These are phyloP conservation scores for Daldinia grandis DNA, from an alignment of 495 filamentous ascomycete species.

Conservation along the genomic window DNA sequence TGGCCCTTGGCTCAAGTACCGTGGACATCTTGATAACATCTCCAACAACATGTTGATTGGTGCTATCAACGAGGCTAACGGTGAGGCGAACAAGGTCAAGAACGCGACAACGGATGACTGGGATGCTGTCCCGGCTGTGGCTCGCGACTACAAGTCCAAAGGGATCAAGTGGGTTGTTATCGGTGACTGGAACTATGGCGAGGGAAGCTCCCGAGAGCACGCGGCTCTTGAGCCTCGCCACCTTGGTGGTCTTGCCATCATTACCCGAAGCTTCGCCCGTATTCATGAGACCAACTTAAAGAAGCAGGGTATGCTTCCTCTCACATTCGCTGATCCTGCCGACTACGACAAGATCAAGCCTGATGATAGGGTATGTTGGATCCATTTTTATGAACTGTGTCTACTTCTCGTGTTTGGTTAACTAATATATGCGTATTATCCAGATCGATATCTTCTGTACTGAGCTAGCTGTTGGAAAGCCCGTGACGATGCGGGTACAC, in stretches of 20 bases:
- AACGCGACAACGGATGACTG: slow-evolving; percentile 85
- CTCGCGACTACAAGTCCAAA: slow-evolving; percentile 98
- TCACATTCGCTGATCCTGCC: slow-evolving; percentile 91
- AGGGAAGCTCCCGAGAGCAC: slow-evolving; percentile 97
- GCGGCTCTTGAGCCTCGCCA: slow-evolving; percentile 97
- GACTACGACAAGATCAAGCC: slow-evolving; percentile 98
- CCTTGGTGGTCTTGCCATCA: slow-evolving; percentile 96
- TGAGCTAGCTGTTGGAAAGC: slow-evolving; percentile 91
- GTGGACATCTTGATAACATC: slow-evolving; percentile 99
- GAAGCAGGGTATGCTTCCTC: slow-evolving; percentile 99
- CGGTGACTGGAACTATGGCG: slow-evolving; percentile 99
- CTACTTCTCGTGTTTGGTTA: not conserved
- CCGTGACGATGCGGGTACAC: slow-evolving; percentile 89
- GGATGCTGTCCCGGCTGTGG: slow-evolving; percentile 90
- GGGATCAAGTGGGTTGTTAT: slow-evolving; percentile 96
- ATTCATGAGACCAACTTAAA: slow-evolving; percentile 99
- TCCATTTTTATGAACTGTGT: not conserved
- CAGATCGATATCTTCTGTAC: slow-evolving; percentile 86
- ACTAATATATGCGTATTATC: slow-evolving; percentile 9
- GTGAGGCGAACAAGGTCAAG: slow-evolving; percentile 97
- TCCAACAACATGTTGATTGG: slow-evolving; percentile 99
- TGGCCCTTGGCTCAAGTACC: slow-evolving; percentile 99
- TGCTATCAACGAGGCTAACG: slow-evolving; percentile 94
- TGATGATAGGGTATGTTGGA: slow-evolving; percentile 72
- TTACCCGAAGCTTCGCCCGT: slow-evolving; percentile 95